Percentiles rank a stretch among this genome's conserved stretches.
These are phyloP conservation scores for Vigna reflexopilosa DNA, from an alignment of 306 rosid genomes.

Conservation along the genomic window DNA sequence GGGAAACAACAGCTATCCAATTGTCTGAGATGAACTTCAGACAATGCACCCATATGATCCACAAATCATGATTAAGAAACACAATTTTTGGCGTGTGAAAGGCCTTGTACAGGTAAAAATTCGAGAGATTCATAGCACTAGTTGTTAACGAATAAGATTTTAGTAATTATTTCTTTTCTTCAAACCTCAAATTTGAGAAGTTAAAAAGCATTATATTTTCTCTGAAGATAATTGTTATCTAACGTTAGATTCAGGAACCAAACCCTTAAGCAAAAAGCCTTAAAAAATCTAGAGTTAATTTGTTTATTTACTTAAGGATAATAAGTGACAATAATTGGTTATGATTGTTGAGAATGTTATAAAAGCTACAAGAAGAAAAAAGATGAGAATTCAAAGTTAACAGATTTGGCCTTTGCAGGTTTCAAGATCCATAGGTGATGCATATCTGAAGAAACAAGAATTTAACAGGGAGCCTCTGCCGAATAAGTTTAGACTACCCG, in stretches of 20 bases:
- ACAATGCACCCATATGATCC: slow-evolving; percentile 70
- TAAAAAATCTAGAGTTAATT: too few species aligned
- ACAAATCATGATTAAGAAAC: slow-evolving; percentile 69
- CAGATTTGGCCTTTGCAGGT: slow-evolving; percentile 58
- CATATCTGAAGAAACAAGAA: slow-evolving; percentile 76
- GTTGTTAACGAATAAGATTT: not conserved
- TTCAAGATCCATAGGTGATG: slow-evolving; percentile 86
- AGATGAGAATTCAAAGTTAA: slow-evolving; percentile 9
- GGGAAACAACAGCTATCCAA: slow-evolving; percentile 69
- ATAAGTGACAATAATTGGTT: too few species aligned
- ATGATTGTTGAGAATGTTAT: slow-evolving; percentile 10
- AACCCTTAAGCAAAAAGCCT: too few species aligned
- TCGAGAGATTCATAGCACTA: not conserved
- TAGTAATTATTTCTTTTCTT: too few species aligned
- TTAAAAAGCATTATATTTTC: too few species aligned
- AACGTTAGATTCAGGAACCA: too few species aligned
- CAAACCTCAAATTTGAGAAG: too few species aligned
- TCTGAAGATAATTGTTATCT: too few species aligned
- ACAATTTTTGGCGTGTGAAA: slow-evolving; percentile 87
- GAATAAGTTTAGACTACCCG: slow-evolving; percentile 63
- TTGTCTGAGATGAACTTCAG: slow-evolving; percentile 71
- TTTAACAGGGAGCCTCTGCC: slow-evolving; percentile 80
- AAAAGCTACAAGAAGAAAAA: not conserved
- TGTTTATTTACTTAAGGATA: too few species aligned
- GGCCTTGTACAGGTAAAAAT: slow-evolving; percentile 81